Conservation (phyloP, 768 basidiomycete species). For the Multifurca ochricompacta region DNA sequence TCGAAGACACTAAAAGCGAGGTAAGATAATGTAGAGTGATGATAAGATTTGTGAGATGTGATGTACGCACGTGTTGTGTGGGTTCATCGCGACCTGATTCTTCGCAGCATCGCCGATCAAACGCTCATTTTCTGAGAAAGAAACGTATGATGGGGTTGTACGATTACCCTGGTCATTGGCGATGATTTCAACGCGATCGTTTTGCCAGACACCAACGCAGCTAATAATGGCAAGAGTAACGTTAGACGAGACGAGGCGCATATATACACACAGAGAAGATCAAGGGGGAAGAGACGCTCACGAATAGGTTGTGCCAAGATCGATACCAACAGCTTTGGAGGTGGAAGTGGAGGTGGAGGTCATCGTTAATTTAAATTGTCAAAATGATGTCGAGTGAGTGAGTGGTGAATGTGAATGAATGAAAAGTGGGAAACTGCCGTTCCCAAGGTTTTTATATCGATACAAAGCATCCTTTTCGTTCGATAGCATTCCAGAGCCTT, state of each 20-base stretch:
- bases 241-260: conserved; percentile 5
- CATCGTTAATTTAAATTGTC: no score
- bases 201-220: conserved; percentile 99
- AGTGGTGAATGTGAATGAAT: conserved; percentile 20
- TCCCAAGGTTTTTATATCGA: conserved; percentile 22
- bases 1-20: conserved; percentile 70
- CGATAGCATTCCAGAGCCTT: conserved; percentile 26
- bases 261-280: neutral
- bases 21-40: conserved; percentile 21
- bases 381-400: no score
- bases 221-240: conserved; percentile 33
- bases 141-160: conserved; percentile 93
- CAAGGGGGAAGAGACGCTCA: conserved; percentile 33
- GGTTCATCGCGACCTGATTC: conserved; percentile 99
- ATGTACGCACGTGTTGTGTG: conserved; percentile 65
- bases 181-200: conserved; percentile 98
- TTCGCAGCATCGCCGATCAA: conserved; percentile 99
- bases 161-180: conserved; percentile 94
- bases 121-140: conserved; percentile 92
- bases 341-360: no score
- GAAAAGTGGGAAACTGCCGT: conserved; percentile 11
- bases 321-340: conserved; percentile 81
- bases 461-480: conserved; percentile 20
- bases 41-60: neutral
- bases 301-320: conserved; percentile 92